Base-by-base conservation (phyloP, 768 basidiomycete species). In the Coprinopsis strossmayeri region DNA sequence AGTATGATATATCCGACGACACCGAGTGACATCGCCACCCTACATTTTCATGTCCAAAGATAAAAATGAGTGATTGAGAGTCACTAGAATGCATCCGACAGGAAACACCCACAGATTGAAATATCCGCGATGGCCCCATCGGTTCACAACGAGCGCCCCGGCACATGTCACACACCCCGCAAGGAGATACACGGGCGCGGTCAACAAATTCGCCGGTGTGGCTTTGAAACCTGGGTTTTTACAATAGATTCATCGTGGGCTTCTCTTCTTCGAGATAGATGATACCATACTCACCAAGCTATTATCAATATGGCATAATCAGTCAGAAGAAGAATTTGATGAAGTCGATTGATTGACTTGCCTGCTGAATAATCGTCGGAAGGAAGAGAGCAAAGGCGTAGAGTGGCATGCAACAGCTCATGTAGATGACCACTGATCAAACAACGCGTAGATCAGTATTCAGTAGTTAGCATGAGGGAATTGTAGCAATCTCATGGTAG, bases 351-450 rank as follows among this genome's bases (percentile, higher is more conserved):
- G n/a, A n/a, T n/a, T n/a, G n/a, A n/a, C 52, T 34, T 53, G 83
- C 81, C 65, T 83, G 68, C 51, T 76, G 81, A 61, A 88, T 89
- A 59, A 90, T 88, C 35, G 79, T 84, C 0, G 87, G 87, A 46
- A 87, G 66, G 71, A 91, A 91, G 38, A 89, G 64, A 18, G 85
- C 73, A 63, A 89, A 87, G 0, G 87, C 84, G 54, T 89, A 90
- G 38, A 90, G 63, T 0, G 87, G 84, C 64, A 73, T 81, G 59
- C 81, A 81, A 38, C 64, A 64, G 11, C 80, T 81, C 52, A 62
- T 64, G 53, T 81, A 83, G 13, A 79, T 58, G 3, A 80, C 34
- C 71, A 83, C 83, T 83, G 13, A 45, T 49, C 3, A 25, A 18
- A 48, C 26, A 15, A 35, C 18, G 37, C 5, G 15, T 41, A 28